A percentile compares a stretch with the other conserved stretches of the same genome.
Conservation (phyloP, 1,139 yeast species). For the Suhomyces terraborum region DNA sequence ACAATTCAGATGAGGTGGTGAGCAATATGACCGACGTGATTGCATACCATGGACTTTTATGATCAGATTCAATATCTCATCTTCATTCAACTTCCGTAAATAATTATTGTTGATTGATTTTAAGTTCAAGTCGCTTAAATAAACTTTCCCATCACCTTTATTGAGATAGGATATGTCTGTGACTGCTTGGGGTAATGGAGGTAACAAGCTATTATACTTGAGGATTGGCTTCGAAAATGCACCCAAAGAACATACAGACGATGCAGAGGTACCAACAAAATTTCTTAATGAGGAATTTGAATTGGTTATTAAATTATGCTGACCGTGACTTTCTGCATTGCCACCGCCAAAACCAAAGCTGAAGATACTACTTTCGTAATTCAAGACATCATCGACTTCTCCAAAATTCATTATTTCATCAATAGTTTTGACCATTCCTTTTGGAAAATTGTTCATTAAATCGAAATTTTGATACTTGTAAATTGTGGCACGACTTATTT, state of each 20-base stretch:
- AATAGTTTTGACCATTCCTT: constrained; percentile 28
- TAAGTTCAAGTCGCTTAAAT: constrained; percentile 44
- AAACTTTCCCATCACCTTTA: constrained; percentile 44
- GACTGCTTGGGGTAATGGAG: constrained; percentile 37
- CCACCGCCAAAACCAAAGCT: constrained; percentile 4
- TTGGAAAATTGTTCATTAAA: constrained; percentile 40
- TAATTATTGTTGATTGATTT: constrained; percentile 40
- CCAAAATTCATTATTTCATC: constrained; percentile 26
- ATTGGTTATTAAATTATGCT: neutral
- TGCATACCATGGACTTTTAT: constrained; percentile 21
- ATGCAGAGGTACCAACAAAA: constrained; percentile 27
- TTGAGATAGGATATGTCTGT: constrained; percentile 30
- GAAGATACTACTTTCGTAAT: constrained; percentile 9
- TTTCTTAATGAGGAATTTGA: constrained; percentile 10
- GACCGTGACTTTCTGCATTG: constrained; percentile 6
- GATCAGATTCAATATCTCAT: constrained; percentile 38
- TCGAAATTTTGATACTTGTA: constrained; percentile 45
- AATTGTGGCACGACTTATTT: constrained; percentile 35
- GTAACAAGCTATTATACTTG: constrained; percentile 40
- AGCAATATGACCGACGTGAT: constrained; percentile 1
- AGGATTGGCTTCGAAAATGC: constrained; percentile 33
- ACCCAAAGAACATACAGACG: constrained; percentile 34
- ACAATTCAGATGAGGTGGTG: neutral
- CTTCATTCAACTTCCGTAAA: constrained; percentile 37
- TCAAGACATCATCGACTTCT: constrained; percentile 15